phyloP scores from a whole-genome alignment of 75 land plant species.

The Adiantum capillusveneris region DNA sequence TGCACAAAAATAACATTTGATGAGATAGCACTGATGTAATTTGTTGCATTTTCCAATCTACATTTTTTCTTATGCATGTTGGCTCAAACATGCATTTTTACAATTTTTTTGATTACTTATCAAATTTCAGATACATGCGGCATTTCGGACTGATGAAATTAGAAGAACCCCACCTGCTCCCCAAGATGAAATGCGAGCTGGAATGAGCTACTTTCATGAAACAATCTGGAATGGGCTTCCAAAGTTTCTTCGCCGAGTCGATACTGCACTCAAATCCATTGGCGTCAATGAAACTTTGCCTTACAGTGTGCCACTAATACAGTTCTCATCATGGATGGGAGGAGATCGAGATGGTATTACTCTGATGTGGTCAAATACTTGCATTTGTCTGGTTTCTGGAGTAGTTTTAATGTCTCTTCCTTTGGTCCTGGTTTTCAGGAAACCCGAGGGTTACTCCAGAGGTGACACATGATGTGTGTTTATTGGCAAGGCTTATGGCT shows the following conservation, averaged over 20 bases:
- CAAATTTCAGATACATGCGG: constrained; percentile 83
- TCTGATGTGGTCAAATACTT: no score
- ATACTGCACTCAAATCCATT: constrained; percentile 88
- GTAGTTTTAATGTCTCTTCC: no score
- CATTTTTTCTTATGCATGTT: no score
- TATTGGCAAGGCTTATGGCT: constrained; percentile 92
- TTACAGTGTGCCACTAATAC: constrained; percentile 94
- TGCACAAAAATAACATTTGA: no score
- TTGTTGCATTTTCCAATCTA: no score
- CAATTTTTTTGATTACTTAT: no score
- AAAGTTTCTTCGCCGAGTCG: constrained; percentile 86
- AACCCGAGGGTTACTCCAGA: constrained; percentile 97
- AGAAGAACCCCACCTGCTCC: constrained; percentile 93
- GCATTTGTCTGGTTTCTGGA: constrained; percentile 2
- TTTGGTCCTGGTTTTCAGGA: constrained; percentile 32
- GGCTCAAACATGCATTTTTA: no score
- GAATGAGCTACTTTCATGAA: constrained; percentile 99
- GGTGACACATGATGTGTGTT: constrained; percentile 92
- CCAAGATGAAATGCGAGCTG: constrained; percentile 99
- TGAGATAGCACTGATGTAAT: no score
- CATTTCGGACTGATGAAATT: constrained; percentile 96
- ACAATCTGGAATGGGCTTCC: constrained; percentile 98
- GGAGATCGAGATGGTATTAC: constrained; percentile 94
- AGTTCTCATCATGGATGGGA: constrained; percentile 99
- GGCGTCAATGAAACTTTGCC: constrained; percentile 91